phyloP scores from a whole-genome alignment of 1,284 basidiomycete genomes.

The Fomitopsis betulina region DNA sequence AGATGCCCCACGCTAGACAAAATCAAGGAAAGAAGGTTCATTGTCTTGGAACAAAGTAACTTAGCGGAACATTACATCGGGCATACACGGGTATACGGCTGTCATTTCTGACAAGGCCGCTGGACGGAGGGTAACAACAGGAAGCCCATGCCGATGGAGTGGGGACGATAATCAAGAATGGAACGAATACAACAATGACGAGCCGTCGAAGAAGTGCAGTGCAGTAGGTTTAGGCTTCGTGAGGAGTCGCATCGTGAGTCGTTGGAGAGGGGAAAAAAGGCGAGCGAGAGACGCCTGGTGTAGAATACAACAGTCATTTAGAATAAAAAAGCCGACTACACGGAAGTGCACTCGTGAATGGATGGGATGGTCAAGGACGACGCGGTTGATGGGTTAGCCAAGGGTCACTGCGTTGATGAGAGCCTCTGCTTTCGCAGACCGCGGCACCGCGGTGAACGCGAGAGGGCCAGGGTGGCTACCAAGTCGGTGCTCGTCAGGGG shows the following conservation, averaged over 20 bases:
- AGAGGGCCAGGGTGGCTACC: neutral
- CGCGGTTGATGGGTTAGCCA: neutral
- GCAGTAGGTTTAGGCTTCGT: neutral
- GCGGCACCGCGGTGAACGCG: neutral
- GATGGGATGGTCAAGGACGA: neutral
- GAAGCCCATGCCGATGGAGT: neutral
- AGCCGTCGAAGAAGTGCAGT: neutral
- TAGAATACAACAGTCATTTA: neutral
- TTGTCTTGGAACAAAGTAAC: neutral
- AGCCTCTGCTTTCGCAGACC: neutral
- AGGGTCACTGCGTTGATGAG: neutral
- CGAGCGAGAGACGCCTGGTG: neutral
- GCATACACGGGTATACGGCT: neutral
- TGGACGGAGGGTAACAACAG: too few species aligned
- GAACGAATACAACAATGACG: neutral
- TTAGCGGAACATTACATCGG: neutral
- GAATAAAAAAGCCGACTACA: neutral
- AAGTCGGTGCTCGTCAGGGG: neutral
- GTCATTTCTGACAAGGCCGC: too few species aligned
- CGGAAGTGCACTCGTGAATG: neutral
- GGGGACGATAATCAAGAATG: neutral
- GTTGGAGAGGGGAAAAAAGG: neutral
- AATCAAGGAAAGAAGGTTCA: neutral
- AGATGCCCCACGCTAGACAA: too few species aligned
- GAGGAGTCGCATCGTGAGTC: neutral